These are phyloP conservation scores for Amanita rubescens DNA, from an alignment of 768 basidiomycete genomes.

Conservation along the genomic window DNA sequence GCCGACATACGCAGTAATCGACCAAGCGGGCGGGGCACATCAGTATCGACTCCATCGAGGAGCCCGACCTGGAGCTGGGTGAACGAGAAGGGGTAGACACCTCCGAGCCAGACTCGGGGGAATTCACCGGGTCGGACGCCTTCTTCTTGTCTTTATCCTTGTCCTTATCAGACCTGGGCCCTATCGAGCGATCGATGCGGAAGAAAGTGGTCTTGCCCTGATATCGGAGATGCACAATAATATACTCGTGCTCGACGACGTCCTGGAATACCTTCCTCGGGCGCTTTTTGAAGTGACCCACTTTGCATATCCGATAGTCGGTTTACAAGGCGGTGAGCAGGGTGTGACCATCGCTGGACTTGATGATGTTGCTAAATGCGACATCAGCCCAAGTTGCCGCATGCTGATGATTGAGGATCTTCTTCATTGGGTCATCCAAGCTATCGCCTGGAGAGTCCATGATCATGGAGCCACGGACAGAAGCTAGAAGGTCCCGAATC, in stretches of 20 bases:
- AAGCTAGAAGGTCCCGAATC: no score
- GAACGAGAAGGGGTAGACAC: not conserved
- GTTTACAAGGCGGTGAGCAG: not conserved
- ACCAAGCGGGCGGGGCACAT: not conserved
- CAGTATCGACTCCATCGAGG: not conserved
- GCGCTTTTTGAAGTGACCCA: not conserved
- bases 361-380: not conserved
- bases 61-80: not conserved
- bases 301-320: not conserved
- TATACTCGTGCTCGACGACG: not conserved
- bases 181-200: not conserved
- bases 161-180: not conserved
- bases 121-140: not conserved
- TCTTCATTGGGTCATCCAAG: no score
- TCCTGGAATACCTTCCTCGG: not conserved
- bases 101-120: not conserved
- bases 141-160: no score
- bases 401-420: not conserved
- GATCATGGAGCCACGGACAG: no score
- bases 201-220: not conserved
- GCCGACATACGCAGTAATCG: not conserved
- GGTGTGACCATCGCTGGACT: not conserved
- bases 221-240: not conserved
- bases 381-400: not conserved
- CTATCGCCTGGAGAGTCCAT: no score